phyloP scores from a whole-genome alignment of 1,284 basidiomycete genomes.

The Bondarzewia mesenterica region DNA sequence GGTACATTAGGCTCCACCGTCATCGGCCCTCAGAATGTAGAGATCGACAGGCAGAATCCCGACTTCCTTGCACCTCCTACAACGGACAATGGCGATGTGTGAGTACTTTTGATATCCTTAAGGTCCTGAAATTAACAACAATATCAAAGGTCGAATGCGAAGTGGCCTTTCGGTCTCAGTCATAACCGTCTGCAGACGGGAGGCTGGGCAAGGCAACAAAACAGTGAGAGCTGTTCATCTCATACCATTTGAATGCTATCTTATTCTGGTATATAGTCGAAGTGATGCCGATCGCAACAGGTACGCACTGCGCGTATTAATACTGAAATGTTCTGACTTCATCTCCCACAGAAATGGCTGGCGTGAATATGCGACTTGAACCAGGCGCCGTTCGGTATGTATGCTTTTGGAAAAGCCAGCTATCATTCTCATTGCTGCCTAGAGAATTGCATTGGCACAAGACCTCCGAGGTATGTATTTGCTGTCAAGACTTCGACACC shows the following conservation, averaged over 20 bases:
- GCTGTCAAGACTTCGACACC: no score
- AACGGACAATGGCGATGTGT: constrained; percentile 60
- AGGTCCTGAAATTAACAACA: background rate
- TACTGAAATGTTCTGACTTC: constrained; percentile 2
- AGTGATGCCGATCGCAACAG: constrained; percentile 53
- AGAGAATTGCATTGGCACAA: constrained; percentile 74
- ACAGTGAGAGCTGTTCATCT: constrained; percentile 29
- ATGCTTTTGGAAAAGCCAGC: background rate
- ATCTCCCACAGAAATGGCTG: constrained; percentile 40
- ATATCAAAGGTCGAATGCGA: constrained; percentile 42
- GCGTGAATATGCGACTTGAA: constrained; percentile 65
- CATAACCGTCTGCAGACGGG: constrained; percentile 64
- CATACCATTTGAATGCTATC: constrained; percentile 1
- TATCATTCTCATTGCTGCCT: constrained; percentile 1
- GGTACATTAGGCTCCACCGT: constrained; percentile 41
- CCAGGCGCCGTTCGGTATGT: constrained; percentile 53
- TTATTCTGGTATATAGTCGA: constrained; percentile 26
- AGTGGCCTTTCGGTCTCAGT: constrained; percentile 66
- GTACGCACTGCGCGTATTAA: constrained; percentile 21
- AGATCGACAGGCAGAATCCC: constrained; percentile 48
- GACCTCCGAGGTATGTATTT: constrained; percentile 44
- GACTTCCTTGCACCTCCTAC: constrained; percentile 58
- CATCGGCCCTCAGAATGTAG: constrained; percentile 48
- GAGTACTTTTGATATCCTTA: constrained; percentile 17
- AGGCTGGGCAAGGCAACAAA: constrained; percentile 70